Evolutionary conservation across 768 basidiomycete species (phyloP), one percentile per base, ranked within the genome.

Genomic region (Termitomyces sp.): DNA sequence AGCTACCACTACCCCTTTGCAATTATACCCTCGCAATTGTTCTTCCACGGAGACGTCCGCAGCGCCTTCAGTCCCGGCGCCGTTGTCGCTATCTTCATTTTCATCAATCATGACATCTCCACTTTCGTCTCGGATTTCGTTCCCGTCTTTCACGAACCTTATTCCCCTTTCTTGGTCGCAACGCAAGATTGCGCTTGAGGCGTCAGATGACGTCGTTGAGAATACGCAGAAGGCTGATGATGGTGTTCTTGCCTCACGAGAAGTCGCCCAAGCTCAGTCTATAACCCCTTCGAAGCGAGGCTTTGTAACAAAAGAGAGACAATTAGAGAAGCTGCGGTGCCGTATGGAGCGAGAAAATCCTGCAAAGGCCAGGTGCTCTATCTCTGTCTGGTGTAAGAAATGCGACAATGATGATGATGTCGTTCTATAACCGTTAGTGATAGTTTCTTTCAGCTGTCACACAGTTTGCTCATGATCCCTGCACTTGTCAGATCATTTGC

Each of bases 281-380:
- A 50, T 44, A 20, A 42, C 36, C 44, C 44, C 63, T 31, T 50
- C 16, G 41, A 68, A 68, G 58, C 65, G 73, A 61, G 71, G 72
- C 58, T 89, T 77, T 67, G 85, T 89, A 49, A 78, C 85, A 30
- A 86, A 81, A 68, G 80, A 86, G 65, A 80, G 75, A 62, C 91
- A 93, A 69, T 69, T 92, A 64, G 81, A 82, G 68, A 84, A 81
- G 71, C 72, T 92, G 65, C 78, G 76, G 68, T 66, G 70, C 34
- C 81, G 85, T 62, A 72, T 92, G 68, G 75, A 80, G 64, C 69
- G 64, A 47, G 77, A 80, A 62, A 71, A 73, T 59, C 57, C 55
- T 33, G 56, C 62, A 52, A 65, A 63, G 54, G 70, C 68, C 65
- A 68, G 62, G 60, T 68, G 61, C 58, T 64, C 63, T 60, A 59